A percentile compares a stretch with the other conserved stretches of the same genome.
phyloP scores from a whole-genome alignment of 495 filamentous ascomycete genomes.

The Echria macrotheca region DNA sequence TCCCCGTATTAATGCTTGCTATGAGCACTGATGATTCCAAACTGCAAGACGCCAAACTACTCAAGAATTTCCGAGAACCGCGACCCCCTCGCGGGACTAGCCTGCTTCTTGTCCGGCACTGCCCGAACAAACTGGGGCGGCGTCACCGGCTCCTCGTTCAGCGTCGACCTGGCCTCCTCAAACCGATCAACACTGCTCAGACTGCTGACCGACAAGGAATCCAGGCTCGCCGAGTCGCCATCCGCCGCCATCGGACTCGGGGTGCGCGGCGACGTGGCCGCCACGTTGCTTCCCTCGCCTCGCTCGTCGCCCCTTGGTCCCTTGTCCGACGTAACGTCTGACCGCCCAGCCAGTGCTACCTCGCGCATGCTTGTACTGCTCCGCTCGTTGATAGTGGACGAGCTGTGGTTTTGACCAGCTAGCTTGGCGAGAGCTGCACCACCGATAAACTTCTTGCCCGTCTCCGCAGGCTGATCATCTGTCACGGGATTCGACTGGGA shows the following conservation, averaged over 20 bases:
- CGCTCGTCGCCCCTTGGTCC: background rate
- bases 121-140: constrained; percentile 9
- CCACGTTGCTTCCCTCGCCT: constrained; percentile 14
- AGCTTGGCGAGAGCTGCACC: constrained; percentile 38
- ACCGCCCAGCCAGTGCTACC: constrained; percentile 45
- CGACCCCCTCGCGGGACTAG: constrained; percentile 39
- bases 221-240: background rate
- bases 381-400: constrained; percentile 25
- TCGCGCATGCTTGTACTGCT: constrained; percentile 39
- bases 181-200: constrained; percentile 19
- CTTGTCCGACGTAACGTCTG: background rate
- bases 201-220: constrained; percentile 13
- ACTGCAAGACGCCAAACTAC: too few species aligned
- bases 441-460: constrained; percentile 40
- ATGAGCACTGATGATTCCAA: too few species aligned
- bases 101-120: constrained; percentile 14
- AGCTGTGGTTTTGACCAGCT: constrained; percentile 28
- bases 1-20: too few species aligned
- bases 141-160: constrained; percentile 7
- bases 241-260: background rate
- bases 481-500: constrained; percentile 17
- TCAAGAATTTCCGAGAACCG: constrained; percentile 10
- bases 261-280: background rate
- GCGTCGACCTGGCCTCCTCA: constrained; percentile 18
- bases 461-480: background rate